Conservation (phyloP, 2,329 filamentous ascomycete species). For the Scleromitrula shiraiana region DNA sequence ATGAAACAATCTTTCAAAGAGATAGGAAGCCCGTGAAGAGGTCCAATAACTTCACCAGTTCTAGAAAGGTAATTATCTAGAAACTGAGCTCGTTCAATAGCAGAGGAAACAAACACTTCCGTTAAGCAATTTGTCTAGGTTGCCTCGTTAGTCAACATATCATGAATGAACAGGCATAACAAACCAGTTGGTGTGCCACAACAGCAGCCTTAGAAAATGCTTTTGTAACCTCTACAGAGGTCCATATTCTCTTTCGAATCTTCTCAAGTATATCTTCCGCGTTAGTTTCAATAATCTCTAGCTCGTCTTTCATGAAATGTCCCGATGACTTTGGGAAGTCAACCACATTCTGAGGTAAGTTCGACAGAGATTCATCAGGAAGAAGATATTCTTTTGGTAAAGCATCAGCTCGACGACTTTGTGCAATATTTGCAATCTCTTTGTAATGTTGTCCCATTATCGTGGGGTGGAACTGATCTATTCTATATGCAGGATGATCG, state of each 20-base stretch:
- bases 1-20: constrained; percentile 35
- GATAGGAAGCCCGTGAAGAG: constrained; percentile 35
- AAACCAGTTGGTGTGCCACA: constrained; percentile 40
- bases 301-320: constrained; percentile 5
- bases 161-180: neutral
- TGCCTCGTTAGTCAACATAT: neutral
- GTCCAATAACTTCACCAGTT: constrained; percentile 32
- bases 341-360: constrained; percentile 16
- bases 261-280: constrained; percentile 20
- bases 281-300: constrained; percentile 24
- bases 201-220: constrained; percentile 43
- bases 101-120: constrained; percentile 47
- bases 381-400: constrained; percentile 27
- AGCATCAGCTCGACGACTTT: constrained; percentile 28
- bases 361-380: constrained; percentile 15
- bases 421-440: constrained; percentile 32
- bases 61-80: constrained; percentile 43
- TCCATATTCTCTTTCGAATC: constrained; percentile 16
- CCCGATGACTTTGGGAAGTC: constrained; percentile 3
- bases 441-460: constrained; percentile 31
- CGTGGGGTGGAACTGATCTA: neutral
- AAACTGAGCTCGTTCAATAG: constrained; percentile 41
- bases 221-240: constrained; percentile 31
- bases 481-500: no score
- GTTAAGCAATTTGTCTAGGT: constrained; percentile 50